Base-by-base conservation (phyloP, 768 basidiomycete genomes). In the Amanita subjunquillea region DNA sequence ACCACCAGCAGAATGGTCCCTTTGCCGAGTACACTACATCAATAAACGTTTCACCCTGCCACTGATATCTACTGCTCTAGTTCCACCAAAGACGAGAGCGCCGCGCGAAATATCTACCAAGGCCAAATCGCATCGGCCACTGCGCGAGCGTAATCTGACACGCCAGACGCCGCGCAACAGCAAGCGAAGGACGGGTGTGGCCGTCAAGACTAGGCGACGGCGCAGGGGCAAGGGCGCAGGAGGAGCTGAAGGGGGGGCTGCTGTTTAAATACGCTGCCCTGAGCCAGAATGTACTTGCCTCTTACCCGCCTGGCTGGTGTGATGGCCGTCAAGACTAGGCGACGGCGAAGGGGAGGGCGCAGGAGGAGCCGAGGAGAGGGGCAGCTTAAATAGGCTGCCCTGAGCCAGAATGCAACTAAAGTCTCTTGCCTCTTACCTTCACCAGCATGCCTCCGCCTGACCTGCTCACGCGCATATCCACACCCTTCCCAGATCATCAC, bases 401-500 rank as follows among this genome's bases (percentile, higher is more conserved):
- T 17, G 17, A 17, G 17, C 17, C 17, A 17, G 17, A 17, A 17
- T 17, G 17, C 17, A 30, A 30, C 9, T 10, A 32, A 32, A 10
- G 32, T 32, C 32, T 9, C 32, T 32, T 32, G 32, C 32, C 10
- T 32, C 32, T 12, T 32, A 32, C 32, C 25, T 4, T 25, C 32
- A 32, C 32, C 32, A 10, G 2, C 32, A 32, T 32, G 32, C 32
- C 32, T 32, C 63, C 67, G 54, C 80, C 81, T 0, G 64, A 68
- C 12, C 65, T 84, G 17, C 68, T 83, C 25, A 72, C 69, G 55
- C 77, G 82, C 22, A 67, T 83, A 34, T 70, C 75, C 30, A 60
- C 62, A 37, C 60, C 67, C 2, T 60, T 66, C 40, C 59, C 66
- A 22, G 63, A 63, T 40, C 43, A 56, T 2, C 44, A 50, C 4